Conservation (phyloP, 768 basidiomycete genomes). For the Russula sp. region DNA sequence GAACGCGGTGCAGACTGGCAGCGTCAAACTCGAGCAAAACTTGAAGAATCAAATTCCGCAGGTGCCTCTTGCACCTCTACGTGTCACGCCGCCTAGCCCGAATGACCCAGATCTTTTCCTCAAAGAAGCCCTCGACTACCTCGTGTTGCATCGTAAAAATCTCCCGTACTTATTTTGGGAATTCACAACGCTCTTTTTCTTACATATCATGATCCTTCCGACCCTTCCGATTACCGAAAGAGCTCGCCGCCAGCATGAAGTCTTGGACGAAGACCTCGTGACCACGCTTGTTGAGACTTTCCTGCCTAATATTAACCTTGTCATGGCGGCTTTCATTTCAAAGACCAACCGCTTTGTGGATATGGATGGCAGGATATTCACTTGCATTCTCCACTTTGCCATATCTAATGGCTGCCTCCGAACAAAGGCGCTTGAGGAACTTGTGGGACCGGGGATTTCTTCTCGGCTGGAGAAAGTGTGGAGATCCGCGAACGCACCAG, state of each 20-base stretch:
- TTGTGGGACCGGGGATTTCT: conserved; percentile 31
- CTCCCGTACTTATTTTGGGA: conserved; percentile 15
- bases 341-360: conserved; percentile 34
- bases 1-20: conserved; percentile 21
- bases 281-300: conserved; percentile 34
- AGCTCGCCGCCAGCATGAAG: conserved; percentile 23
- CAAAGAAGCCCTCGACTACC: conserved; percentile 6
- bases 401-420: conserved; percentile 23
- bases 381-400: conserved; percentile 38
- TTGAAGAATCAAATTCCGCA: neutral
- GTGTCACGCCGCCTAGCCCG: neutral
- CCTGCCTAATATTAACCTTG: conserved; percentile 37
- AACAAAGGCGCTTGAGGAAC: conserved; percentile 20
- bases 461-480: conserved; percentile 28
- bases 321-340: conserved; percentile 24
- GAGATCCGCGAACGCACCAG: conserved; percentile 22
- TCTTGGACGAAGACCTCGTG: conserved; percentile 30
- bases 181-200: conserved; percentile 15
- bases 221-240: conserved; percentile 24
- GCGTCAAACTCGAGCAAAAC: conserved; percentile 13
- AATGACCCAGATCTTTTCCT: neutral
- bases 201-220: conserved; percentile 19
- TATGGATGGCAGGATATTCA: conserved; percentile 50
- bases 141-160: neutral
- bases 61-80: conserved; percentile 2